Percentiles rank a stretch among this genome's conserved stretches.
phyloP scores from a whole-genome alignment of 2,329 filamentous ascomycete species.

The Fusarium lyarnte region DNA sequence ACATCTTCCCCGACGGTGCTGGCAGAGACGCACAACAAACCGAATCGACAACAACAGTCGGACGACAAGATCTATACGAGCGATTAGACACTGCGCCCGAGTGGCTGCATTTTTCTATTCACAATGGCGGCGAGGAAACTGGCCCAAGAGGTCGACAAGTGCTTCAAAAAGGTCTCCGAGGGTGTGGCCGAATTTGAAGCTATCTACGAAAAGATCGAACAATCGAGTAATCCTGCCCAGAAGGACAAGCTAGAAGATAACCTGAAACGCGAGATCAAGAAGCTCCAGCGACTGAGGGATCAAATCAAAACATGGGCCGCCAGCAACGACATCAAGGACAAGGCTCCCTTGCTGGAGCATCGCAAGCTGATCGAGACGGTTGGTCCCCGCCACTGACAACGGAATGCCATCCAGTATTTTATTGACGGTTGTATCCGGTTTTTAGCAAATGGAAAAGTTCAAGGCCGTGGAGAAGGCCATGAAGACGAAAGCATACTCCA shows the following conservation, averaged over 20 bases:
- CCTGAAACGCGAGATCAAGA: slow-evolving; percentile 99
- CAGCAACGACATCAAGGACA: slow-evolving; percentile 99
- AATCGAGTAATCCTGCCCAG: slow-evolving; percentile 90
- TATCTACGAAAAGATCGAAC: slow-evolving; percentile 98
- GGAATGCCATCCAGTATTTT: slow-evolving; percentile 9
- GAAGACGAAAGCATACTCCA: slow-evolving; percentile 99
- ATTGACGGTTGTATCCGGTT: slow-evolving; percentile 31
- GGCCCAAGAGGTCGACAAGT: slow-evolving; percentile 98
- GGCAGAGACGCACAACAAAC: slow-evolving; percentile 25
- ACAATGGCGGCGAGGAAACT: slow-evolving; percentile 95
- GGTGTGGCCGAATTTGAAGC: slow-evolving; percentile 91
- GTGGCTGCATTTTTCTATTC: slow-evolving; percentile 37
- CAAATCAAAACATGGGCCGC: slow-evolving; percentile 99
- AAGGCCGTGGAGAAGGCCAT: slow-evolving; percentile 99
- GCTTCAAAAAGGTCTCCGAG: slow-evolving; percentile 98
- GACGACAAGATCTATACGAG: slow-evolving; percentile 10
- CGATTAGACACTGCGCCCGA: slow-evolving; percentile 21
- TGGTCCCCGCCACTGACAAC: slow-evolving; percentile 50
- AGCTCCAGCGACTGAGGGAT: slow-evolving; percentile 94
- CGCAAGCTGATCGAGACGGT: slow-evolving; percentile 98
- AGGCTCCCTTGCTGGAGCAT: slow-evolving; percentile 92
- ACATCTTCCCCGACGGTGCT: slow-evolving; percentile 17
- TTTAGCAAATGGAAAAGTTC: slow-evolving; percentile 98
- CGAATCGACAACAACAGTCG: slow-evolving; percentile 8
- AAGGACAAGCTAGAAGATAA: slow-evolving; percentile 99